Conservation (phyloP, 2,329 filamentous ascomycete genomes). For the Phialophora expanda region DNA sequence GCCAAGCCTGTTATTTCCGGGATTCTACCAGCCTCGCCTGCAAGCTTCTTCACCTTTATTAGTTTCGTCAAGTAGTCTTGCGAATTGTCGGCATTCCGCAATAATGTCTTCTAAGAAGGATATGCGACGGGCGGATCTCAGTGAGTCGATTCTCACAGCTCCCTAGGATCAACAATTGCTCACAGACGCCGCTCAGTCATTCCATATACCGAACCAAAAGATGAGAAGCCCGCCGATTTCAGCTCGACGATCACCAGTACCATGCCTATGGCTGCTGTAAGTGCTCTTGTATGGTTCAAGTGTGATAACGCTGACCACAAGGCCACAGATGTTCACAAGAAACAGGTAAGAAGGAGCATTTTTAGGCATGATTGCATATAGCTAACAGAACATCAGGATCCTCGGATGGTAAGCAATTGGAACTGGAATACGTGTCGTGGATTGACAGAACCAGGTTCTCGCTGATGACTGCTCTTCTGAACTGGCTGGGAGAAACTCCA, state of each 20-base stretch:
- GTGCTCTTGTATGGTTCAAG: constrained; percentile 40
- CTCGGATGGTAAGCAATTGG: constrained; percentile 63
- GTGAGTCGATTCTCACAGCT: constrained; percentile 55
- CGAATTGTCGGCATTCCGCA: background rate
- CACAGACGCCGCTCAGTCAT: constrained; percentile 65
- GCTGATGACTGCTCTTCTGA: constrained; percentile 55
- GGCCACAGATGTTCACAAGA: constrained; percentile 76
- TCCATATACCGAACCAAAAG: constrained; percentile 80
- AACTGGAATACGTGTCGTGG: background rate
- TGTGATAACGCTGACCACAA: constrained; percentile 21
- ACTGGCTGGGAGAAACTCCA: constrained; percentile 55
- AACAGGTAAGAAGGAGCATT: constrained; percentile 67
- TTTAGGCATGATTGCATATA: constrained; percentile 30
- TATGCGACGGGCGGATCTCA: constrained; percentile 74
- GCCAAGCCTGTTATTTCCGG: background rate
- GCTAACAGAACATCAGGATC: constrained; percentile 54
- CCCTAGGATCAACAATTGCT: constrained; percentile 10
- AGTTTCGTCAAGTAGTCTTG: background rate
- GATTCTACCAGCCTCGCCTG: background rate
- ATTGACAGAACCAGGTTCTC: constrained; percentile 47
- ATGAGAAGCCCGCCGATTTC: constrained; percentile 70
- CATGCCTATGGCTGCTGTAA: constrained; percentile 86
- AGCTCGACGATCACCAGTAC: constrained; percentile 73
- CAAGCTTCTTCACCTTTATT: background rate
- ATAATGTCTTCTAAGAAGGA: constrained; percentile 73